Percentiles rank a stretch among this genome's conserved stretches.
Evolutionary conservation across 257 asterid genomes (phyloP).

Genomic region (Solanum bulbocastanum): DNA sequence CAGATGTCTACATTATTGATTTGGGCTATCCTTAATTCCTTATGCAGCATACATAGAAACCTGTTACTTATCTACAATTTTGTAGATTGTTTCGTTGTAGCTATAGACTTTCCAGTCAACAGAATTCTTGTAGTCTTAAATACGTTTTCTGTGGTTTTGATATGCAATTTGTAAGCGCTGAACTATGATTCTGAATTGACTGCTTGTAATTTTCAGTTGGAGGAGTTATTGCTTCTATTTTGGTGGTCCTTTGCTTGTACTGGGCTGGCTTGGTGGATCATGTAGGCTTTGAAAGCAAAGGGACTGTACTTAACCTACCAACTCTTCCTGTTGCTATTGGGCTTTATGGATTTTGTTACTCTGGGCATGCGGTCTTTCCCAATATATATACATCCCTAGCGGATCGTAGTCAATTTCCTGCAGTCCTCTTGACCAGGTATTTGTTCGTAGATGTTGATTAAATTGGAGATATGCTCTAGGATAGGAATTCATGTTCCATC

Average conservation of each 20-base stretch:
- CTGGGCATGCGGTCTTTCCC: slow-evolving; percentile 96
- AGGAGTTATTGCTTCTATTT: slow-evolving; percentile 85
- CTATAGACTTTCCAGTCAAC: not conserved
- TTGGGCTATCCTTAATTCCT: not conserved
- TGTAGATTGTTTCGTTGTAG: not conserved
- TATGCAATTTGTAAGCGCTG: not conserved
- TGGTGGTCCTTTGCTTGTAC: slow-evolving; percentile 70
- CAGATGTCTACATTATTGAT: not conserved
- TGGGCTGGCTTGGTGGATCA: slow-evolving; percentile 88
- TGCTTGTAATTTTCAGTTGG: slow-evolving; percentile 47
- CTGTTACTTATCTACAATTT: not conserved
- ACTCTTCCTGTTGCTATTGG: slow-evolving; percentile 94
- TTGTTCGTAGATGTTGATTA: not conserved
- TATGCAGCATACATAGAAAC: not conserved
- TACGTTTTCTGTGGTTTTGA: not conserved
- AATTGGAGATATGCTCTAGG: not conserved
- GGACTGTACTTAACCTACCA: slow-evolving; percentile 55
- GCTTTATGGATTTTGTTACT: slow-evolving; percentile 89
- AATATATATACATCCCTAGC: slow-evolving; percentile 86
- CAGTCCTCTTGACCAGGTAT: slow-evolving; percentile 73
- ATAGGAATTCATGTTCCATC: not conserved
- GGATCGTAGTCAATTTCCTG: slow-evolving; percentile 63
- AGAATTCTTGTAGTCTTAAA: not conserved
- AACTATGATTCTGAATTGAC: not conserved
- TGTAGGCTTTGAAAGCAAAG: slow-evolving; percentile 44